phyloP scores from a whole-genome alignment of 2,329 filamentous ascomycete genomes.

The Chaetomiaceae sp. region DNA sequence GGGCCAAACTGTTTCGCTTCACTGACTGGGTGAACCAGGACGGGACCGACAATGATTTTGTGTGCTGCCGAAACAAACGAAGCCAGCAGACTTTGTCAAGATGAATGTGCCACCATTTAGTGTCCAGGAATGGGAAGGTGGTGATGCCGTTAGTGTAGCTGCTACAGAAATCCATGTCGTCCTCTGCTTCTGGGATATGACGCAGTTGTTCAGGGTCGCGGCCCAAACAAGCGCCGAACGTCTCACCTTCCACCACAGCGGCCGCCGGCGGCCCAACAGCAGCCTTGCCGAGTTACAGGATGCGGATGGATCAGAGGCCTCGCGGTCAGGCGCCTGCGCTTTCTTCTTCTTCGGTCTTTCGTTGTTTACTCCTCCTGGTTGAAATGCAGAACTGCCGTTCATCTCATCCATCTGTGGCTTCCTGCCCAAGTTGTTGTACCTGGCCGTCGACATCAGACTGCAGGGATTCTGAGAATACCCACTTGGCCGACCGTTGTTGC shows the following conservation, averaged over 20 bases:
- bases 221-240: neutral
- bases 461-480: too few species aligned
- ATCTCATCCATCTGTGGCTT: too few species aligned
- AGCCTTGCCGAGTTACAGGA: conserved; percentile 3
- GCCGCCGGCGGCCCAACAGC: neutral
- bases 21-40: too few species aligned
- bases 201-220: neutral
- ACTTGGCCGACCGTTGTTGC: too few species aligned
- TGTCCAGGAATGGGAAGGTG: neutral
- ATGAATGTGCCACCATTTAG: neutral
- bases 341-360: neutral
- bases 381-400: too few species aligned
- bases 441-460: too few species aligned
- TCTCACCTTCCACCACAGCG: conserved; percentile 3
- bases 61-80: neutral
- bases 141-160: too few species aligned
- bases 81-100: neutral
- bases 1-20: too few species aligned
- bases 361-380: neutral
- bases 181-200: too few species aligned
- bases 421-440: too few species aligned
- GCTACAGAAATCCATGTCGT: too few species aligned
- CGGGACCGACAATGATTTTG: neutral
- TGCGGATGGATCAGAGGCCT: neutral
- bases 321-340: neutral